Conservation (phyloP, 2,329 filamentous ascomycete genomes). For the Albophoma yamanashiensis region DNA sequence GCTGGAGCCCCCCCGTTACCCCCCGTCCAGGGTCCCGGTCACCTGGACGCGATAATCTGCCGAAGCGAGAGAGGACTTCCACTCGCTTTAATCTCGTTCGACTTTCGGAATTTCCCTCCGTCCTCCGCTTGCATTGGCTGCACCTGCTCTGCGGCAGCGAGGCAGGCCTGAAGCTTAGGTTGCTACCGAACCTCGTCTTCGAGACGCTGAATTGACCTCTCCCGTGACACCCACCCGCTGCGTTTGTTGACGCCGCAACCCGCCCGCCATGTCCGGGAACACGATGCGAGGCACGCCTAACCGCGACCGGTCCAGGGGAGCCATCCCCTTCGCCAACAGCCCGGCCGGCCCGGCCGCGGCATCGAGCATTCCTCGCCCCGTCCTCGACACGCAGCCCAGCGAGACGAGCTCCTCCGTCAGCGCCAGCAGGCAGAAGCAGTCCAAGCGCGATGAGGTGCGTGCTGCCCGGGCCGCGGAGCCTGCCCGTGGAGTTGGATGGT, state of each 20-base stretch:
- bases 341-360: conserved; percentile 36
- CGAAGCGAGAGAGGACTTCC: not conserved
- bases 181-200: not conserved
- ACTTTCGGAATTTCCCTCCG: not conserved
- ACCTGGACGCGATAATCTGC: conserved; percentile 3
- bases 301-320: conserved; percentile 46
- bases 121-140: not conserved
- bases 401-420: conserved; percentile 65
- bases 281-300: conserved; percentile 63
- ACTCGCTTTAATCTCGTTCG: not conserved
- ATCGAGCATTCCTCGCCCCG: conserved; percentile 64
- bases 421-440: conserved; percentile 91
- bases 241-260: conserved; percentile 12
- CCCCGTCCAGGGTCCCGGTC: not conserved
- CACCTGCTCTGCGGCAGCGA: not conserved
- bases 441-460: conserved; percentile 94
- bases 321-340: conserved; percentile 50
- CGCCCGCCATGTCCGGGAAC: conserved; percentile 40
- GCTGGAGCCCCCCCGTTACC: not conserved
- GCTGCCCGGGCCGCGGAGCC: not conserved
- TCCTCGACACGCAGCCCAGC: conserved; percentile 50
- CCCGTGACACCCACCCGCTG: not conserved
- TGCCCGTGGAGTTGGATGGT: not conserved
- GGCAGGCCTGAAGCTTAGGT: not conserved
- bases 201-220: not conserved